phyloP scores from a whole-genome alignment of 1,139 yeast species.

The Candida dubliniensis region DNA sequence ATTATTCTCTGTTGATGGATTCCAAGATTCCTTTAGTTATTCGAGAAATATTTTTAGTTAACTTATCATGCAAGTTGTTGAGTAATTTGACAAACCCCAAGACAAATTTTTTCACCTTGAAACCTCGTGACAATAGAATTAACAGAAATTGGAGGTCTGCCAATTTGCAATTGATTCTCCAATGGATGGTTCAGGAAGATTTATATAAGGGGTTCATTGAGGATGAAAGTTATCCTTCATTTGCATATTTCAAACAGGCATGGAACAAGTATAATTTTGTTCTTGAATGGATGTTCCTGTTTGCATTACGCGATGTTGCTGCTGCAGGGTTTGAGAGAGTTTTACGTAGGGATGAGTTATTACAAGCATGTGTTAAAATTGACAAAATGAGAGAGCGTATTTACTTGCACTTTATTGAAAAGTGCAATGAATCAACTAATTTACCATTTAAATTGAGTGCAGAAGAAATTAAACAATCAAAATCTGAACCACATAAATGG shows the following conservation, averaged over 20 bases:
- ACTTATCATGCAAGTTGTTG: conserved; percentile 11
- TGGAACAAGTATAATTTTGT: conserved; percentile 27
- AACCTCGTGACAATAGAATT: background rate
- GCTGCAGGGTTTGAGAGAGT: background rate
- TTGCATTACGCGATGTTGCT: conserved; percentile 5
- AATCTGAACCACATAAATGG: conserved; percentile 7
- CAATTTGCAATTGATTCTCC: conserved; percentile 8
- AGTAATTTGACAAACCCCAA: conserved; percentile 11
- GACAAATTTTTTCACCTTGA: conserved; percentile 2
- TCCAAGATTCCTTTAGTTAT: conserved; percentile 7
- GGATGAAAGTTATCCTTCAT: conserved; percentile 21
- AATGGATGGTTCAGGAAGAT: conserved; percentile 14
- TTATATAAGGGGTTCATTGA: conserved; percentile 21
- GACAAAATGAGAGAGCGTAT: conserved; percentile 8
- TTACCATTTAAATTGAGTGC: background rate
- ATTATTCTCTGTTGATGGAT: conserved; percentile 4
- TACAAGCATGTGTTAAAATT: conserved; percentile 1
- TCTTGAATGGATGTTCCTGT: conserved; percentile 22
- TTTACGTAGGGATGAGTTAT: conserved; percentile 1
- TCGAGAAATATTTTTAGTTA: conserved; percentile 11
- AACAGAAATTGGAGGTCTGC: conserved; percentile 4
- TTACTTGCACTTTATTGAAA: conserved; percentile 5
- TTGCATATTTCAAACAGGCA: conserved; percentile 19
- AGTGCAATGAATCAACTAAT: background rate
- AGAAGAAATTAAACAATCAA: background rate